These are phyloP conservation scores for Allantophomopsis lycopodina DNA, from an alignment of 2,329 filamentous ascomycete genomes.

Conservation along the genomic window DNA sequence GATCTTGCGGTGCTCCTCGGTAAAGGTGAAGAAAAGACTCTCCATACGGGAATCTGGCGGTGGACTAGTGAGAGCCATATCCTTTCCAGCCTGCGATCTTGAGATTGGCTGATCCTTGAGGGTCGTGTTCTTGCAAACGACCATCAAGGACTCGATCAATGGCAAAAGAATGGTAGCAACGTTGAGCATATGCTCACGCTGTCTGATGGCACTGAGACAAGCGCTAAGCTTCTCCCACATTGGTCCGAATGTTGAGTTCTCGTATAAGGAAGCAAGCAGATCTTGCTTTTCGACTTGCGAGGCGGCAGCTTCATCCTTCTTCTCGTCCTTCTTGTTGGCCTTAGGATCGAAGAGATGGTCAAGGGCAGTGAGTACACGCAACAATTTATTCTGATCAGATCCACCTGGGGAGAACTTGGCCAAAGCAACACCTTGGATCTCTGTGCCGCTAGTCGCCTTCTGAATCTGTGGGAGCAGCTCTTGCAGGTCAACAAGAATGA, in stretches of 20 bases:
- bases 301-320: slow-evolving; percentile 28
- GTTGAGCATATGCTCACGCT: slow-evolving; percentile 91
- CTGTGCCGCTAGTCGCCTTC: slow-evolving; percentile 75
- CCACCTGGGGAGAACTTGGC: slow-evolving; percentile 93
- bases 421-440: slow-evolving; percentile 87
- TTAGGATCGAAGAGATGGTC: slow-evolving; percentile 92
- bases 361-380: slow-evolving; percentile 82
- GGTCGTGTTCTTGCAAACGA: slow-evolving; percentile 96
- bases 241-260: slow-evolving; percentile 76
- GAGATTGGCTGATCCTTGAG: slow-evolving; percentile 19
- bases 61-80: slow-evolving; percentile 62
- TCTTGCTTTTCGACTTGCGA: slow-evolving; percentile 52
- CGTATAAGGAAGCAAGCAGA: slow-evolving; percentile 76
- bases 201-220: slow-evolving; percentile 75
- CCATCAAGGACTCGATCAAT: slow-evolving; percentile 93
- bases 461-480: slow-evolving; percentile 78
- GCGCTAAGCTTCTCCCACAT: slow-evolving; percentile 89
- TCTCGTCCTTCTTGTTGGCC: slow-evolving; percentile 33
- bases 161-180: slow-evolving; percentile 92
- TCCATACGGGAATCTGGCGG: slow-evolving; percentile 73
- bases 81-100: slow-evolving; percentile 34
- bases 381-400: slow-evolving; percentile 90
- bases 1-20: slow-evolving; percentile 93
- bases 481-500: slow-evolving; percentile 73
- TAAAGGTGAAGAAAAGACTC: slow-evolving; percentile 90